Evolutionary conservation across 805 yeast genomes (phyloP), one percentile per base, ranked within the genome.

Genomic region (Wickerhamomyces strasburgensis): DNA sequence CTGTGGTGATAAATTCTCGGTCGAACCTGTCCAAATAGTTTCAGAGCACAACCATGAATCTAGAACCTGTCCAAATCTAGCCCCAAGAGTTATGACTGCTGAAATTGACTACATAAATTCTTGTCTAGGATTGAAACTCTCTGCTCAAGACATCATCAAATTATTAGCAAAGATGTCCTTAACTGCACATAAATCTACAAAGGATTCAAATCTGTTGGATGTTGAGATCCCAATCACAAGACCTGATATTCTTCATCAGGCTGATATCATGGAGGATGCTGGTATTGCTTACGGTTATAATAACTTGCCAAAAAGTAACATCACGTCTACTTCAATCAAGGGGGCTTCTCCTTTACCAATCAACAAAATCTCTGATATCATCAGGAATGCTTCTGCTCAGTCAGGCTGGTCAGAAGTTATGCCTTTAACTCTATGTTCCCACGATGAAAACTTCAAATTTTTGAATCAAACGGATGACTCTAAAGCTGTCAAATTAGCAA

Each of bases 231-330:
- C 99, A 46, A 81, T 86, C 54, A 93, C 98, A 27, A 84, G 99
- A 70, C 80, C 98, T 9, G 99, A 93, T 64, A 75, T 93, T 44
- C 72, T 93, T 55, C 99, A 93, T 64, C 95, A 87, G 60, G 90
- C 98, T 72, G 99, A 93, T 65, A 81, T 93, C 49, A 85, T 93
- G 95, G 99, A 93, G 65, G 99, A 93, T 62, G 96, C 90, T 33
- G 98, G 96, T 33, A 83, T 93, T 57, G 94, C 87, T 21, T 93
- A 87, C 58, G 99, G 98, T 40, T 93, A 83, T 72, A 84, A 89
- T 66, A 87, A 85, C 59, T 72, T 93, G 56, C 75, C 73, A 46
- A 86, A 81, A 65, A 79, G 93, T 35, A 75, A 75, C 48, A 86
- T 93, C 56, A 74, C 87, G 48, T 72, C 86, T 23, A 80, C 80